Evolutionary conservation across 2,329 filamentous ascomycete species (phyloP), one percentile per base, ranked within the genome.

Genomic region (Sporothrix dimorphospora): DNA sequence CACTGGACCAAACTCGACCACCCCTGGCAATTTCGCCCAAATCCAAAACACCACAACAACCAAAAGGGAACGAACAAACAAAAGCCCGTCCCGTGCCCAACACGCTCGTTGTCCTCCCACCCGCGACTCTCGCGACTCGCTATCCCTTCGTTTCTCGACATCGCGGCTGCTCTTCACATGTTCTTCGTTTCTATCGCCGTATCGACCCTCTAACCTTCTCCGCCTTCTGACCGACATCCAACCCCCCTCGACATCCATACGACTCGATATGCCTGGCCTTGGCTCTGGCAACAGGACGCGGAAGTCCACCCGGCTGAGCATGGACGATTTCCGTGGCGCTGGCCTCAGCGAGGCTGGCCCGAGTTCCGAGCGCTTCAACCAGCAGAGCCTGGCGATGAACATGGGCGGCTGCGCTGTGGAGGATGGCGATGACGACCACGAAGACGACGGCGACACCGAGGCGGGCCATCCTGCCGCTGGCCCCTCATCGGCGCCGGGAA

Each of bases 381-480:
- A 34, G 19, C 63, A 42, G 5, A 55, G 34, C 51, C 40, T 40
- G 27, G 55, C 49, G 19, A 34, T 51, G 72, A 76, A 77, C 45
- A 55, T 51, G n/a, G 11, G 49, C 40, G 24, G 71, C 34, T 71
- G 42, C 12, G 72, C 66, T 30, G 69, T 69, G 72, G 80, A 81
- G 45, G 73, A 78, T 21, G 78, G 77, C 71, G 75, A 83, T 65
- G 80, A 82, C 71, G 79, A 81, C 34, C 19, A 70, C 57, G 49
- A 71, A n/a, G 42, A 68, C 11, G 55, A 59, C 12, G 72, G 49
- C 0, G 73, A 71, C 34, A 40, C 69, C 6, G 73, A 72, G 53
- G 70, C 63, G 30, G 45, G 57, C 53, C 30, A 34, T 16, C 30
- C 14, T 45, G n/a, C 27, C 9, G 4, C 53, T 7, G 40, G 21